Percentiles rank a stretch among this genome's conserved stretches.
These are phyloP conservation scores for Talaromyces rugulosus DNA, from an alignment of 2,329 filamentous ascomycete species.

Conservation along the genomic window DNA sequence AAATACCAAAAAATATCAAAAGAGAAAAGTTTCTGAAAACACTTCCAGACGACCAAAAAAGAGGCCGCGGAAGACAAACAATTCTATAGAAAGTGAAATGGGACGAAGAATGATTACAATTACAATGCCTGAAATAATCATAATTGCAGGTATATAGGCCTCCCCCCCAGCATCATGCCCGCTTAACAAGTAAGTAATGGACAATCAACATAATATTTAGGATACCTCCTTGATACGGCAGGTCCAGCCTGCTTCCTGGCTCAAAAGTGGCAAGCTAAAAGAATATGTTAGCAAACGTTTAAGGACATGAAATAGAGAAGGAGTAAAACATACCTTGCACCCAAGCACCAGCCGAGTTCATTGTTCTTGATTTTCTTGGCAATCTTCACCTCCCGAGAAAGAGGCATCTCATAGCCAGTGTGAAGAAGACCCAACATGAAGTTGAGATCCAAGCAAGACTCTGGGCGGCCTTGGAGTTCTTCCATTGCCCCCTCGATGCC, in stretches of 20 bases:
- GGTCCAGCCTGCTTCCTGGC: constrained; percentile 79
- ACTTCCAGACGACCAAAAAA: not conserved
- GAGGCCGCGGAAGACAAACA: not conserved
- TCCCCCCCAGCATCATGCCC: constrained; percentile 20
- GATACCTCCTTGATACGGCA: constrained; percentile 77
- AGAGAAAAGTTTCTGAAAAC: not conserved
- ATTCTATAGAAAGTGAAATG: constrained; percentile 14
- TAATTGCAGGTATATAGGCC: constrained; percentile 20
- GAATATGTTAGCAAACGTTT: constrained; percentile 32
- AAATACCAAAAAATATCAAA: not conserved
- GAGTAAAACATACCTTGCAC: constrained; percentile 68
- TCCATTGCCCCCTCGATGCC: constrained; percentile 71
- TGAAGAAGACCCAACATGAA: constrained; percentile 93
- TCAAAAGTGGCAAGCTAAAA: constrained; percentile 73
- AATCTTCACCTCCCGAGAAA: constrained; percentile 93
- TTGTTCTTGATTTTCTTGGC: constrained; percentile 98
- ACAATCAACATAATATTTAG: constrained; percentile 34
- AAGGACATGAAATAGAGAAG: constrained; percentile 4
- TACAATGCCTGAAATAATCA: constrained; percentile 20
- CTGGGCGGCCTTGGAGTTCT: constrained; percentile 76
- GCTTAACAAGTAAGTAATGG: constrained; percentile 20
- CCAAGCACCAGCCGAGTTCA: constrained; percentile 95
- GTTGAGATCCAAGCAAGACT: constrained; percentile 91
- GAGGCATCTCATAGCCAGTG: constrained; percentile 96
- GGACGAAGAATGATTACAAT: constrained; percentile 18